These are phyloP conservation scores for Phoma sp. DNA, from an alignment of 2,329 filamentous ascomycete genomes.

Conservation along the genomic window DNA sequence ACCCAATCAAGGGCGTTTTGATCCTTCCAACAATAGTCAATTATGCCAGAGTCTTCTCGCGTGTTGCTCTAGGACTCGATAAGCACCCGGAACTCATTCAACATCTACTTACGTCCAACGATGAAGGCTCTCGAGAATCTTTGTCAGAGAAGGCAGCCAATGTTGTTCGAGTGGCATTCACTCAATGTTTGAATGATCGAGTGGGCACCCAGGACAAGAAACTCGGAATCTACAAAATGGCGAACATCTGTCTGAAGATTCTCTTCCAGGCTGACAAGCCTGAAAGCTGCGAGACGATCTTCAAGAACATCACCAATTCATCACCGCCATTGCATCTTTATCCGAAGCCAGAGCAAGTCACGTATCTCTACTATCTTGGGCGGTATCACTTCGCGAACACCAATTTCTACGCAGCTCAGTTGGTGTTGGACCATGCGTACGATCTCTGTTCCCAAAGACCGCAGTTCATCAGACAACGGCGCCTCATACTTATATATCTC, in stretches of 20 bases:
- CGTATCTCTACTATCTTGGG: slow-evolving; percentile 93
- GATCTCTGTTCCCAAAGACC: slow-evolving; percentile 65
- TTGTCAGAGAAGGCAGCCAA: slow-evolving; percentile 88
- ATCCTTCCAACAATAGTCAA: slow-evolving; percentile 84
- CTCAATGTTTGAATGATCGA: slow-evolving; percentile 84
- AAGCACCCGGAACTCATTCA: slow-evolving; percentile 78
- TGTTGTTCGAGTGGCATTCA: slow-evolving; percentile 88
- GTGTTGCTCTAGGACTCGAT: slow-evolving; percentile 83
- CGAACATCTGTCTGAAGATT: slow-evolving; percentile 87
- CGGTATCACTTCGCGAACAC: slow-evolving; percentile 86
- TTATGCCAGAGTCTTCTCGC: slow-evolving; percentile 78
- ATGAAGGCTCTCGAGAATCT: slow-evolving; percentile 74
- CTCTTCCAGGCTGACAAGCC: slow-evolving; percentile 88
- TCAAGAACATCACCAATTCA: slow-evolving; percentile 83
- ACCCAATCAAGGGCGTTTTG: slow-evolving; percentile 79
- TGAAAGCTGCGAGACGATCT: slow-evolving; percentile 83
- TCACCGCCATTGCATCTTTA: slow-evolving; percentile 83
- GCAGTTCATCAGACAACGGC: slow-evolving; percentile 69
- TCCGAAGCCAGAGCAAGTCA: slow-evolving; percentile 84
- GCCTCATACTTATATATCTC: slow-evolving; percentile 81
- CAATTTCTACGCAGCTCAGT: slow-evolving; percentile 78
- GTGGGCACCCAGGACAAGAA: slow-evolving; percentile 69
- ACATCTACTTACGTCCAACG: slow-evolving; percentile 63
- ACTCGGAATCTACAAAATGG: slow-evolving; percentile 86
- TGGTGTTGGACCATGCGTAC: slow-evolving; percentile 80